A percentile compares a stretch with the other conserved stretches of the same genome.
These are phyloP conservation scores for Pseudomicrostroma phylloplanum DNA, from an alignment of 1,284 basidiomycete species.

Conservation along the genomic window DNA sequence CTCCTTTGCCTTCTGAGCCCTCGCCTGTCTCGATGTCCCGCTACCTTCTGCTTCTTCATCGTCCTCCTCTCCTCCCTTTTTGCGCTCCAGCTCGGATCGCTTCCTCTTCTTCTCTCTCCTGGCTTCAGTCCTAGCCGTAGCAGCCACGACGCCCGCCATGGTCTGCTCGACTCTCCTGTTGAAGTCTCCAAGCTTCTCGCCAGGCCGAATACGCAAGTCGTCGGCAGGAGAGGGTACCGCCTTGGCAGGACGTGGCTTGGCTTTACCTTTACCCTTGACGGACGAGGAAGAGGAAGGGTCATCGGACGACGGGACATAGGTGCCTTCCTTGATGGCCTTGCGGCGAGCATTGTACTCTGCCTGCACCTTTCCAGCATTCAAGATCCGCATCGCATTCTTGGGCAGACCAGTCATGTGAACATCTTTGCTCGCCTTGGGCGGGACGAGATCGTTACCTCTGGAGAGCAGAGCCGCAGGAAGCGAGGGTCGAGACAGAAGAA, in stretches of 20 bases:
- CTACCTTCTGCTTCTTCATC: neutral
- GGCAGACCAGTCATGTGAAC: conserved; percentile 32
- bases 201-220: conserved; percentile 34
- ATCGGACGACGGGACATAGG: neutral
- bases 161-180: conserved; percentile 41
- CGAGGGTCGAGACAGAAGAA: neutral
- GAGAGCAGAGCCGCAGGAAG: neutral
- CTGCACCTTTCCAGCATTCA: conserved; percentile 32
- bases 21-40: neutral
- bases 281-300: conserved; percentile 14
- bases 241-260: conserved; percentile 2
- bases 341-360: conserved; percentile 25
- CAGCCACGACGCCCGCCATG: conserved; percentile 27
- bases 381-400: conserved; percentile 35
- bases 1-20: neutral
- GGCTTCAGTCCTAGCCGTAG: neutral
- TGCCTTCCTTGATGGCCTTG: conserved; percentile 19
- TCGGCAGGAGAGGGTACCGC: conserved; percentile 1
- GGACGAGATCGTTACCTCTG: neutral
- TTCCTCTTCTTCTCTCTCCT: conserved; percentile 5
- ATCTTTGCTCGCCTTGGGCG: conserved; percentile 18
- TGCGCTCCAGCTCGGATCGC: neutral
- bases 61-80: neutral
- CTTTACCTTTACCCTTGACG: conserved; percentile 23
- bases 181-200: conserved; percentile 42